Percentiles rank a stretch among this genome's conserved stretches.
These are phyloP conservation scores for Tubosaeta sp. DNA, from an alignment of 768 basidiomycete species.

Conservation along the genomic window DNA sequence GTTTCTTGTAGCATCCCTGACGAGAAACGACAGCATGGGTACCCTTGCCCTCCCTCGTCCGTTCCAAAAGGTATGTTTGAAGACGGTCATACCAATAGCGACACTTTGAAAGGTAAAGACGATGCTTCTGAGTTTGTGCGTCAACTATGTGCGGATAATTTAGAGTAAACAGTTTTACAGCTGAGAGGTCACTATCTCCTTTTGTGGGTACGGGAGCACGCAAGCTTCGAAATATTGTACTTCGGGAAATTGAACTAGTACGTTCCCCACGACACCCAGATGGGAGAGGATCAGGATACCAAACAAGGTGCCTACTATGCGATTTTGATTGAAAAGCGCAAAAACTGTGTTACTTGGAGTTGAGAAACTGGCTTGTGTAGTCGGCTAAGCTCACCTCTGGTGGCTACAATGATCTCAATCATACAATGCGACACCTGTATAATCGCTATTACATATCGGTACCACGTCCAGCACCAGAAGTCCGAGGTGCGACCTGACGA, in stretches of 20 bases:
- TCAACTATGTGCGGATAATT: not conserved
- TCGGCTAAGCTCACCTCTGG: too few species aligned
- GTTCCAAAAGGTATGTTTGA: slow-evolving; percentile 33
- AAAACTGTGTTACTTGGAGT: too few species aligned
- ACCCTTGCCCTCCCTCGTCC: slow-evolving; percentile 40
- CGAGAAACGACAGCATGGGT: slow-evolving; percentile 37
- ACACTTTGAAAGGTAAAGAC: slow-evolving; percentile 33
- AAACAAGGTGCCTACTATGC: slow-evolving; percentile 19
- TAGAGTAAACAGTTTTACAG: slow-evolving; percentile 15
- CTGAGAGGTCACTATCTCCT: not conserved
- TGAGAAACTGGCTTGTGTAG: too few species aligned
- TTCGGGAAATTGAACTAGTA: slow-evolving; percentile 15
- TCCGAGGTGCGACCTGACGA: too few species aligned
- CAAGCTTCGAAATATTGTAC: slow-evolving; percentile 11
- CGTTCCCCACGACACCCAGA: slow-evolving; percentile 15
- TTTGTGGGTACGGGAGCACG: slow-evolving; percentile 19
- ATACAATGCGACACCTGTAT: too few species aligned
- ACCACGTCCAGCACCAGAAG: too few species aligned
- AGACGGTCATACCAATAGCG: slow-evolving; percentile 36
- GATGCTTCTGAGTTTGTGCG: slow-evolving; percentile 1
- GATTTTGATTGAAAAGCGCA: slow-evolving; percentile 36
- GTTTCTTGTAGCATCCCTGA: slow-evolving; percentile 45
- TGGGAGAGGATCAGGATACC: slow-evolving; percentile 10
- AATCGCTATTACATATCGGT: too few species aligned
- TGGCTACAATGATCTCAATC: too few species aligned